Evolutionary conservation across 768 basidiomycete species (phyloP), one percentile per base, ranked within the genome.

Genomic region (Boletus eberwhitei): DNA sequence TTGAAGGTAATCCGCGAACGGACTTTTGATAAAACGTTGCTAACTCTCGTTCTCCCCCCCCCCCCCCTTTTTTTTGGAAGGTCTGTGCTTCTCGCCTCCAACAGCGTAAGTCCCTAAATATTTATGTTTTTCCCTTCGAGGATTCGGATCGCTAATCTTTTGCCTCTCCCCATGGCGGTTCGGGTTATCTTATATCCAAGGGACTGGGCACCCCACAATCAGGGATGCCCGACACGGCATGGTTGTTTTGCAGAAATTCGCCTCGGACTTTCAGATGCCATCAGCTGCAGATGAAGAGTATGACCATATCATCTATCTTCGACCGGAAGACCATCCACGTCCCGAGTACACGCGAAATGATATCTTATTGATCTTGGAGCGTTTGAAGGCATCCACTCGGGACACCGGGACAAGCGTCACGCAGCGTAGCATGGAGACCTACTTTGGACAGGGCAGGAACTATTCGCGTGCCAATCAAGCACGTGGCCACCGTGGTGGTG

Each of bases 171-270:
- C 31, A 67, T 17, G 41, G 51, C 34, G 31, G 11, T 11, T 32
- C 31, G 31, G 52, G 51, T 42, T 49, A 43, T 59, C 52, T 49
- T 52, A 54, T 51, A 38, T 59, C 42, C 64, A 65, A 91, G 90
- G 90, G 61, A 78, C 77, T 35, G 75, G 72, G 46, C 90, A 90
- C 72, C 91, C 90, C 48, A 93, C 90, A 50, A 91, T 93, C 70
- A 83, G 74, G 58, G 76, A 70, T 59, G 75, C 79, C 49, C 78
- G 80, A 64, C 76, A 81, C 41, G 88, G 82, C 19, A 63, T 86
- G 62, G 71, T 74, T 35, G 73, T 90, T n/a, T 75, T 92, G 52
- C 75, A 80, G 56, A 80, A 81, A 49, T 90, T 93, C 69, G 78
- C 78, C 44, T 74, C 77, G 46, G 82, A 85, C 59, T 87, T 84